phyloP scores from a whole-genome alignment of 169 alveolate genomes.

The Plasmodium sp. region DNA sequence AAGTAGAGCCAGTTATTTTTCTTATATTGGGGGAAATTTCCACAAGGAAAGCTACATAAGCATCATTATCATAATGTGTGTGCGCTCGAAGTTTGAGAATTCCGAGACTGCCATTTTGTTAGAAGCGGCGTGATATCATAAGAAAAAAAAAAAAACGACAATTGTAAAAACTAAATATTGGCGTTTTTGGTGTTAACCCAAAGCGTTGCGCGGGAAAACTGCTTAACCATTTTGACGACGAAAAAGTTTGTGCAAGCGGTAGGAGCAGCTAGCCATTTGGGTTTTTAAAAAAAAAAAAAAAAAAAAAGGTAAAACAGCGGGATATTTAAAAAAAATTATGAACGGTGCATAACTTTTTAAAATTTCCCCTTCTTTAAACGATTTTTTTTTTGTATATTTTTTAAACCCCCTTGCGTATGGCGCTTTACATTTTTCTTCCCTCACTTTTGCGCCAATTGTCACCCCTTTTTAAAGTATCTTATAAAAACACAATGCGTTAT shows the following conservation, averaged over 20 bases:
- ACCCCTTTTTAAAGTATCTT: neutral
- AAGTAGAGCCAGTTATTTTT: neutral
- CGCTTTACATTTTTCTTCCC: neutral
- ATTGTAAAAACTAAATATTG: neutral
- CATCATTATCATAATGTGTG: neutral
- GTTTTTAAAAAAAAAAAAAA: constrained; percentile 14
- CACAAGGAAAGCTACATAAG: neutral
- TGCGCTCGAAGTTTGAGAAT: neutral
- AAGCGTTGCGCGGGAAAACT: neutral
- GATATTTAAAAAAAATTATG: neutral
- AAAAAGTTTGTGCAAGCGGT: neutral
- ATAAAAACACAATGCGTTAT: neutral
- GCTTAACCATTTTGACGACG: neutral
- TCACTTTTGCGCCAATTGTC: neutral
- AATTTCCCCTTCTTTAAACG: neutral
- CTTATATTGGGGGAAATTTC: neutral
- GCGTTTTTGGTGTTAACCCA: neutral
- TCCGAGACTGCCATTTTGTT: neutral
- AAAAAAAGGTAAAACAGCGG: neutral
- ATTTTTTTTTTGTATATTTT: neutral
- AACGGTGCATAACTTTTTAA: constrained; percentile 2
- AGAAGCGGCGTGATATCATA: neutral
- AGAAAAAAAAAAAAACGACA: neutral
- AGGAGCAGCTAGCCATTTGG: neutral
- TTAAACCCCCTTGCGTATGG: neutral